Conservation (phyloP, 495 filamentous ascomycete genomes). For the Aspergillus wentii region DNA sequence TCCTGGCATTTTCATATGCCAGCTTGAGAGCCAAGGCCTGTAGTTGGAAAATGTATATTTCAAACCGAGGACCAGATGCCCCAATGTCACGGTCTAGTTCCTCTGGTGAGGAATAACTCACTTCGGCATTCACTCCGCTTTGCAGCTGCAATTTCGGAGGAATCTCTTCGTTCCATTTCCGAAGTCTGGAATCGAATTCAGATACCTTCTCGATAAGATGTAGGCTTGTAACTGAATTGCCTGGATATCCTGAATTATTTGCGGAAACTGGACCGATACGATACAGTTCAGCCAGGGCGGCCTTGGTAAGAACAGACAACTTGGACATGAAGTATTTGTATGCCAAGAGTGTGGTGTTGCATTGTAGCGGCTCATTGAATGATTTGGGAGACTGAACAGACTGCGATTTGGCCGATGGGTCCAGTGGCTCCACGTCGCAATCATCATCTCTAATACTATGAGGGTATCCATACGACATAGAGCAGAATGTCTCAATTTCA, state of each 20-base stretch:
- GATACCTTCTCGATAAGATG: slow-evolving; percentile 11
- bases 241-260: background rate
- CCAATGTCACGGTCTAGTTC: slow-evolving; percentile 23
- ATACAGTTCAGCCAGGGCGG: slow-evolving; percentile 19
- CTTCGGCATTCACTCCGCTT: background rate
- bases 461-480: slow-evolving; percentile 33
- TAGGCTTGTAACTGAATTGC: too few relatives aligned
- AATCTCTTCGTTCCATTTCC: slow-evolving; percentile 15
- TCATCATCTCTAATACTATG: slow-evolving; percentile 27
- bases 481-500: slow-evolving; percentile 35
- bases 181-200: slow-evolving; percentile 5
- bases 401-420: slow-evolving; percentile 14
- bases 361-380: slow-evolving; percentile 6
- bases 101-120: slow-evolving; percentile 11
- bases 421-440: slow-evolving; percentile 28
- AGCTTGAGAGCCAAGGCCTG: slow-evolving; percentile 23
- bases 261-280: slow-evolving; percentile 5
- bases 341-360: slow-evolving; percentile 14
- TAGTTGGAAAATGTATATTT: slow-evolving; percentile 23
- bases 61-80: slow-evolving; percentile 19
- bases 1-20: slow-evolving; percentile 21
- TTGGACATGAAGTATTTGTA: slow-evolving; percentile 26
- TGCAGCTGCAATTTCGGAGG: slow-evolving; percentile 9
- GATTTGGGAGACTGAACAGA: slow-evolving; percentile 5
- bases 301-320: slow-evolving; percentile 18